These are phyloP conservation scores for Larix kaempferi DNA, from an alignment of 75 land plant genomes.

Conservation along the genomic window DNA sequence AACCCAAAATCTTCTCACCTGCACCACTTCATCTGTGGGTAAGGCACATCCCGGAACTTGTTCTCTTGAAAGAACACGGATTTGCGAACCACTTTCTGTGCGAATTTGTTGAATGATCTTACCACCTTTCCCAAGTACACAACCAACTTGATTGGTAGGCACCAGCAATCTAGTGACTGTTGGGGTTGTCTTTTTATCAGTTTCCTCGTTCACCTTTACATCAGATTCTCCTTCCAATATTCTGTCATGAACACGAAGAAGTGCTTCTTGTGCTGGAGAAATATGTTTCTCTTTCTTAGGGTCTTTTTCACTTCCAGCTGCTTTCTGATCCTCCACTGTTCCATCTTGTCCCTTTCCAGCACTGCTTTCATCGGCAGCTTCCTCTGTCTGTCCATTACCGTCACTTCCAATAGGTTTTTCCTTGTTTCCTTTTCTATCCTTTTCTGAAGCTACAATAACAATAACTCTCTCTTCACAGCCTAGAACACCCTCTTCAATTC, in stretches of 20 bases:
- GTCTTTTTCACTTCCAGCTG: not conserved
- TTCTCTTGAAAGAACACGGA: constrained; percentile 71
- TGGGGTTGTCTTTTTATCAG: constrained; percentile 17
- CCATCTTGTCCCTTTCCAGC: constrained; percentile 3
- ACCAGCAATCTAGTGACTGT: constrained; percentile 55
- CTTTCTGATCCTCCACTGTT: constrained; percentile 12
- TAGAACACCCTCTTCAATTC: constrained; percentile 66
- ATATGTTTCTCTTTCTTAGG: constrained; percentile 7
- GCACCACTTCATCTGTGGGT: constrained; percentile 63
- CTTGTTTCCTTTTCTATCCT: constrained; percentile 19
- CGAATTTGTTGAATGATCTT: constrained; percentile 73
- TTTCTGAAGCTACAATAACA: constrained; percentile 46
- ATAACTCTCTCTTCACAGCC: constrained; percentile 87
- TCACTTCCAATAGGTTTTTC: constrained; percentile 17
- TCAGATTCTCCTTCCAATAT: constrained; percentile 42
- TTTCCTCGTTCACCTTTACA: constrained; percentile 29
- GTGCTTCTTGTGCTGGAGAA: constrained; percentile 53
- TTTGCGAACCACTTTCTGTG: constrained; percentile 73
- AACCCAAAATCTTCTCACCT: constrained; percentile 30
- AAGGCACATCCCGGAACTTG: constrained; percentile 68
- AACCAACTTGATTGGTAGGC: constrained; percentile 66
- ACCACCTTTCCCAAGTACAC: constrained; percentile 68
- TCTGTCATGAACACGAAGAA: constrained; percentile 58
- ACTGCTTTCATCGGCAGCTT: constrained; percentile 4
- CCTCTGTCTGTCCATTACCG: not conserved